phyloP scores from a whole-genome alignment of 306 rosid genomes.

The Oxytropis ochrocephala region DNA sequence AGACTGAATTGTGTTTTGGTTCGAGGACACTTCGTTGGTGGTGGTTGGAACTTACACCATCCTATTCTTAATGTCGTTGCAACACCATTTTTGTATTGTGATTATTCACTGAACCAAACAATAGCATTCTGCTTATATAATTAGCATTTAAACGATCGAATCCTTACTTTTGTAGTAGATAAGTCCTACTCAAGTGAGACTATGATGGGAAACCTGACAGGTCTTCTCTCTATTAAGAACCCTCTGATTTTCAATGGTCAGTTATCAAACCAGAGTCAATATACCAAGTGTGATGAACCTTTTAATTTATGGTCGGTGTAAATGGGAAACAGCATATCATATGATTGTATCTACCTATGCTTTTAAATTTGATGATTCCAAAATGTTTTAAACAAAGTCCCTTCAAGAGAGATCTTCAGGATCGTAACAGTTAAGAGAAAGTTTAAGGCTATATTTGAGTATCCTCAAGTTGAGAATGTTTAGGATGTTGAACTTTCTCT shows the following conservation, averaged over 20 bases:
- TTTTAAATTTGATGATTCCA: too few species aligned
- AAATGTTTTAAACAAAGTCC: too few species aligned
- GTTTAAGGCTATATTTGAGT: too few species aligned
- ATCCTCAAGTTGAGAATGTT: too few species aligned
- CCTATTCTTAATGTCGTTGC: slow-evolving; percentile 64
- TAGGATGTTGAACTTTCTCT: too few species aligned
- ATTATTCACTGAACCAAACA: slow-evolving; percentile 49
- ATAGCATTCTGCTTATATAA: slow-evolving; percentile 57
- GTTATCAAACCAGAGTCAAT: slow-evolving; percentile 52
- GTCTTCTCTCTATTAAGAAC: slow-evolving; percentile 61
- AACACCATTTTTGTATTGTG: slow-evolving; percentile 54
- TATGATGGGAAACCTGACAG: slow-evolving; percentile 54
- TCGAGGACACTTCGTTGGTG: slow-evolving; percentile 80
- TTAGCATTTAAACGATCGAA: slow-evolving; percentile 69
- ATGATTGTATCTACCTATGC: slow-evolving; percentile 81
- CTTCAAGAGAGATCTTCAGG: too few species aligned
- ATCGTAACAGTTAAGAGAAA: too few species aligned
- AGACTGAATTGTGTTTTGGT: slow-evolving; percentile 56
- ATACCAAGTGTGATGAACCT: too few species aligned
- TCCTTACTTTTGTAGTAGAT: slow-evolving; percentile 58
- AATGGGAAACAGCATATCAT: slow-evolving; percentile 78
- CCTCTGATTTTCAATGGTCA: slow-evolving; percentile 70
- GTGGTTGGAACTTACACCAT: slow-evolving; percentile 62
- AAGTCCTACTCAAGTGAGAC: too few species aligned
- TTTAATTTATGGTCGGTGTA: slow-evolving; percentile 52